Evolutionary conservation across 352 stramenopile genomes (phyloP), one percentile per base, ranked within the genome.

Genomic region (Globisporangium nagaii): DNA sequence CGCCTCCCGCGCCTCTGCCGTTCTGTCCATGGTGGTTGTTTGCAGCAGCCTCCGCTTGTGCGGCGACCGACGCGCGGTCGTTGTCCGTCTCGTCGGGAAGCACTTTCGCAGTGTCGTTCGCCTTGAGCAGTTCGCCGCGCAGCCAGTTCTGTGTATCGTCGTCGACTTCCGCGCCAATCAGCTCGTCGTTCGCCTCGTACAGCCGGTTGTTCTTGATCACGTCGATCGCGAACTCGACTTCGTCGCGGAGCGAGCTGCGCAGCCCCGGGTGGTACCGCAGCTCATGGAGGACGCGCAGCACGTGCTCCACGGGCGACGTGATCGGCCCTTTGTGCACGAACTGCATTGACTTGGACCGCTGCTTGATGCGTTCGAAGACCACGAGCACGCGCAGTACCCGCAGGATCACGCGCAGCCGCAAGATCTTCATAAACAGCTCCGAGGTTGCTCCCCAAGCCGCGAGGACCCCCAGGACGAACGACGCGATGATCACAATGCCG

Each of bases 121-220:
- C 69, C 40, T 77, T 75, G 32, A 92, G 61, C n/a, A 93, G 68
- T 53, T 90, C 85, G 1, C 80, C 82, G 11, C 80, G 80, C 20
- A 93, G 62, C 80, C 84, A 95, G 54, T 91, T 88, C 61, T 93
- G 81, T 28, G 81, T 95, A 53, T 93, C 82, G 6, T 86, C 39
- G 55, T 93, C 84, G 4, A 95, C 75, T 20, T 73, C 82, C 52
- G 86, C 73, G 19, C 69, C 82, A 19, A 73, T 66, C 17, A 91
- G 56, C 8, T 87, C 78, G 40, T 89, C 82, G 39, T 85, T 86
- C 3, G 79, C 84, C 41, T 93, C 80, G 55, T 95, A 93, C 10
- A 95, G 56, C 3, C 76, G 73, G 51, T 93, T 93, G 59, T 87
- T 90, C 55, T 93, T 93, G 65, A 95, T 93, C 6, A 71, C 71